Evolutionary conservation across 306 rosid genomes (phyloP).

Genomic region (Prunus persica): DNA sequence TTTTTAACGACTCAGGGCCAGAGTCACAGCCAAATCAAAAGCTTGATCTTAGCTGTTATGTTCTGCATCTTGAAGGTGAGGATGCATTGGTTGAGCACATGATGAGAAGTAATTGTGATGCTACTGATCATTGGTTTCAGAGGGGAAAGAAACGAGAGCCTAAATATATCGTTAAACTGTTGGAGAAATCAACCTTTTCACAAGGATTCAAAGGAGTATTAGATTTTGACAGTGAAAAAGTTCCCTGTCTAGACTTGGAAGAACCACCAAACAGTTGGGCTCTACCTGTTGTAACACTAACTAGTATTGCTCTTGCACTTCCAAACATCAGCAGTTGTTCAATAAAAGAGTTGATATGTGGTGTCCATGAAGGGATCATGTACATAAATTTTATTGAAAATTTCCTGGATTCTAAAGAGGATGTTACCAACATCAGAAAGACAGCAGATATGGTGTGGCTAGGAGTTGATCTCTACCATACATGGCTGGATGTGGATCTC

Average conservation of each 20-base stretch:
- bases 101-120: slow-evolving; percentile 55
- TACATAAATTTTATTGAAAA: slow-evolving; percentile 52
- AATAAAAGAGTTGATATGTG: slow-evolving; percentile 33
- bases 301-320: slow-evolving; percentile 60
- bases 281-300: slow-evolving; percentile 73
- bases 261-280: slow-evolving; percentile 73
- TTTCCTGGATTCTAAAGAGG: slow-evolving; percentile 42
- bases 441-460: slow-evolving; percentile 69
- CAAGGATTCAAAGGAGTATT: slow-evolving; percentile 59
- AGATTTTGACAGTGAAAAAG: slow-evolving; percentile 48
- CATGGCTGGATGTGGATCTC: slow-evolving; percentile 74
- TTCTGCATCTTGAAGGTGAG: slow-evolving; percentile 89
- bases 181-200: slow-evolving; percentile 50
- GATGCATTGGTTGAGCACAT: slow-evolving; percentile 59
- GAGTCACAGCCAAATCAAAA: slow-evolving; percentile 26
- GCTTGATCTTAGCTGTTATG: slow-evolving; percentile 56
- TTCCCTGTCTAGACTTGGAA: slow-evolving; percentile 46
- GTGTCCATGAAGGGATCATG: slow-evolving; percentile 55
- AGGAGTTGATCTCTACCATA: slow-evolving; percentile 61
- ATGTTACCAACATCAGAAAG: slow-evolving; percentile 38
- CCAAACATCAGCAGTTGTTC: slow-evolving; percentile 40
- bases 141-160: slow-evolving; percentile 59
- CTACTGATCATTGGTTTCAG: slow-evolving; percentile 63
- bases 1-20: slow-evolving; percentile 25
- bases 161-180: slow-evolving; percentile 40